Evolutionary conservation across 73 alveolate species (phyloP), one percentile per base, ranked within the genome.

Genomic region (Uronychia setigera): DNA sequence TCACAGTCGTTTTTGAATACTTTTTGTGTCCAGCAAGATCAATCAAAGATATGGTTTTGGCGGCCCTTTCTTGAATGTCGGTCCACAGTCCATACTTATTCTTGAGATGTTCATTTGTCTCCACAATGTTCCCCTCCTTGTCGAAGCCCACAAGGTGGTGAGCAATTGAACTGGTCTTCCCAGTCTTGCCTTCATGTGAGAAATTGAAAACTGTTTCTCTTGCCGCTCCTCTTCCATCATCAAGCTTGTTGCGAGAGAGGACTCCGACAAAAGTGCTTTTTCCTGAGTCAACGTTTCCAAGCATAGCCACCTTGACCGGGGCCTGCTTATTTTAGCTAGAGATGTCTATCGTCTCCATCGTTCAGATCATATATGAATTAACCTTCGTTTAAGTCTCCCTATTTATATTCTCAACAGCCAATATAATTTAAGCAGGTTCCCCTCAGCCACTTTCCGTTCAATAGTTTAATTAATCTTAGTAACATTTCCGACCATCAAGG

Each of bases 371-470:
- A n/a, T n/a, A n/a, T n/a, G n/a, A n/a, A n/a, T n/a, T n/a, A n/a
- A 26, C 75, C 31, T 26, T 29, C 60, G 60, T 31, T 92, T 93
- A 30, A 74, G n/a, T n/a, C n/a, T n/a, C n/a, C n/a, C n/a, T 58
- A 58, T 77, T 82, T 59, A 76, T 90, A 57, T 60, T 82, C 33
- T 92, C 87, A 77, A 79, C 87, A 77, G 97, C 98, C 60, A 92
- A 59, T n/a, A n/a, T n/a, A n/a, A n/a, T n/a, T n/a, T n/a, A n/a
- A n/a, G 14, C 98, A 98, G 84, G 95, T 95, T 58, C 98, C 95
- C 78, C 98, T n/a, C n/a, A n/a, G n/a, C n/a, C n/a, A n/a, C n/a
- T n/a, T n/a, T n/a, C n/a, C n/a, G n/a, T n/a, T n/a, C n/a, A n/a
- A n/a, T n/a, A n/a, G n/a, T n/a, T n/a, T n/a, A n/a, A n/a, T n/a